phyloP scores from a whole-genome alignment of 805 yeast genomes.

The Babjeviella inositovora region DNA sequence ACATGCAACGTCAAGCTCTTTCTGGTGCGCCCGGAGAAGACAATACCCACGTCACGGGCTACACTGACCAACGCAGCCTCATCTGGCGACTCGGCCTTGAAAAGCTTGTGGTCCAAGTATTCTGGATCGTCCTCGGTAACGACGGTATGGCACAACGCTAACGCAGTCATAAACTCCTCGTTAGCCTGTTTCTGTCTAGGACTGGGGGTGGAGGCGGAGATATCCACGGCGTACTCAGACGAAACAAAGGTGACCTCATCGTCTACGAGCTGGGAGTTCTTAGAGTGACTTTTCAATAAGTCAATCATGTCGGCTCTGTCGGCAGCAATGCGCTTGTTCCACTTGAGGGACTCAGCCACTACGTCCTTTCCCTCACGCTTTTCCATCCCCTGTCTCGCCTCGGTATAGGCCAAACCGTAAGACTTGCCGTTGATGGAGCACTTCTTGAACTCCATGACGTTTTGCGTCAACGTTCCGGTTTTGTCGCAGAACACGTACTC shows the following conservation, averaged over 20 bases:
- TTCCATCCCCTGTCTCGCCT: constrained; percentile 58
- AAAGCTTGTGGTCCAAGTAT: constrained; percentile 18
- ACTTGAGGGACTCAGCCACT: constrained; percentile 23
- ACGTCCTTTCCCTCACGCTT: constrained; percentile 52
- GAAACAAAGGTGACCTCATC: constrained; percentile 47
- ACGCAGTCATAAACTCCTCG: constrained; percentile 42
- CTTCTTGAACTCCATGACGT: constrained; percentile 70
- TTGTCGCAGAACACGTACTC: constrained; percentile 74
- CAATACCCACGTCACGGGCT: constrained; percentile 61
- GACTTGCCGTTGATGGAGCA: constrained; percentile 53
- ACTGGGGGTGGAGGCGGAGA: constrained; percentile 4
- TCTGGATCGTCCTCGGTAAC: constrained; percentile 35
- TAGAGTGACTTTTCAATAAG: constrained; percentile 13
- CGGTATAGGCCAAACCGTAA: constrained; percentile 67
- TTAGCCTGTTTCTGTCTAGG: constrained; percentile 34
- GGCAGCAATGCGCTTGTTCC: constrained; percentile 18
- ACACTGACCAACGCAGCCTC: constrained; percentile 68
- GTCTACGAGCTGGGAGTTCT: constrained; percentile 33
- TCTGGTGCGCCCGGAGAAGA: constrained; percentile 36
- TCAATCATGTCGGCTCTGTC: constrained; percentile 33
- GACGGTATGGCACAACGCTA: constrained; percentile 66
- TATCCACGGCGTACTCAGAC: constrained; percentile 23
- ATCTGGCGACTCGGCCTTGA: constrained; percentile 75
- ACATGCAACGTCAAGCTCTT: constrained; percentile 22
- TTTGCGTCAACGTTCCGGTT: constrained; percentile 75